Conservation (phyloP, 345 rosid species). For the Stellera chamaejasme region DNA sequence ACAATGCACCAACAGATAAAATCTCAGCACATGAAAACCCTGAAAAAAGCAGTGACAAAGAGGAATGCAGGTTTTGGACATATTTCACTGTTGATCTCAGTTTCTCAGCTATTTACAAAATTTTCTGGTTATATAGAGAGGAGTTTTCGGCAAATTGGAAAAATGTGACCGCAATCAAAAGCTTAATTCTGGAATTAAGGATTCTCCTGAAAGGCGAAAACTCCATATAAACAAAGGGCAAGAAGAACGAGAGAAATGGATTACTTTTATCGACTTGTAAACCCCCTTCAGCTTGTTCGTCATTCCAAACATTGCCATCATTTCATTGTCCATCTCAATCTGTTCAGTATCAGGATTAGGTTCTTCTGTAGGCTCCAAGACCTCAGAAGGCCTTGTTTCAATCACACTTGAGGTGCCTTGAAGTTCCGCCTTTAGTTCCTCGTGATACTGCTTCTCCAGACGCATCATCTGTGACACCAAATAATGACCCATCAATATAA, state of each 20-base stretch:
- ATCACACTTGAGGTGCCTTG: slow-evolving; percentile 20
- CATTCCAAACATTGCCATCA: slow-evolving; percentile 34
- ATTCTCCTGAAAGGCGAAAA: not conserved
- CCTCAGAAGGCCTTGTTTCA: slow-evolving; percentile 18
- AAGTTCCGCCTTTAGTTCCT: slow-evolving; percentile 67
- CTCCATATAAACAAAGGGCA: not conserved
- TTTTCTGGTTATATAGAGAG: not conserved
- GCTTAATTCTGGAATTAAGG: not conserved
- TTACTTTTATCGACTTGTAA: slow-evolving; percentile 61
- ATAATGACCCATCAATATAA: slow-evolving; percentile 2
- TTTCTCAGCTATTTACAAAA: not conserved
- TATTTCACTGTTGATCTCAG: not conserved
- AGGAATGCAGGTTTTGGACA: not conserved
- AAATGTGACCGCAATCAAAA: not conserved
- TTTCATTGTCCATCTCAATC: slow-evolving; percentile 32
- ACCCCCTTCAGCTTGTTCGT: slow-evolving; percentile 64
- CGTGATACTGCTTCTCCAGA: slow-evolving; percentile 77
- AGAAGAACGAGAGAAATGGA: not conserved
- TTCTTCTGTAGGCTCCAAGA: slow-evolving; percentile 26
- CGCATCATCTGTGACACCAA: slow-evolving; percentile 48
- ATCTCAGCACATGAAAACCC: not conserved
- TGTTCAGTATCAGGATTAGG: slow-evolving; percentile 26
- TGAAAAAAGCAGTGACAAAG: no score
- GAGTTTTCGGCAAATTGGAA: not conserved
- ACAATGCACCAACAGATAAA: not conserved